Percentiles rank a stretch among this genome's conserved stretches.
These are phyloP conservation scores for Multifurca ochricompacta DNA, from an alignment of 768 basidiomycete species.

Conservation along the genomic window DNA sequence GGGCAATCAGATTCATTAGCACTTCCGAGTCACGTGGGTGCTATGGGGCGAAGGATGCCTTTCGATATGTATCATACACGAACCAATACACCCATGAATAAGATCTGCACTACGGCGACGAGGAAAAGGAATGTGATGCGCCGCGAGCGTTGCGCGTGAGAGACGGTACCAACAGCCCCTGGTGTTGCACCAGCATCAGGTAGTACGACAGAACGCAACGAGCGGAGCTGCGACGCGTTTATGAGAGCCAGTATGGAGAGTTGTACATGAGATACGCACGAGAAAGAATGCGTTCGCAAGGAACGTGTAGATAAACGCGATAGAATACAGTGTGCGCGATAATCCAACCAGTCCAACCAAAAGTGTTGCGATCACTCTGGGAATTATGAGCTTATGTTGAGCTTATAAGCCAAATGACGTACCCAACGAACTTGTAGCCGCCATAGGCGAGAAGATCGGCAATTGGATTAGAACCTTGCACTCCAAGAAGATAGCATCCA, in stretches of 20 bases:
- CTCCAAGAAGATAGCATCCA: slow-evolving; percentile 90
- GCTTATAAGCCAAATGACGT: slow-evolving; percentile 23
- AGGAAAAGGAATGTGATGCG: slow-evolving; percentile 86
- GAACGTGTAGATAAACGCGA: slow-evolving; percentile 80
- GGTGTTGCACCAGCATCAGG: slow-evolving; percentile 57
- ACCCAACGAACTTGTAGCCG: slow-evolving; percentile 98
- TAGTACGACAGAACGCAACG: slow-evolving; percentile 83
- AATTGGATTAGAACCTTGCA: slow-evolving; percentile 62
- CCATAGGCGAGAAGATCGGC: slow-evolving; percentile 86
- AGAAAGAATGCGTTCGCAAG: slow-evolving; percentile 91
- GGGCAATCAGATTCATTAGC: not conserved
- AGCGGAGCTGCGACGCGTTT: slow-evolving; percentile 61
- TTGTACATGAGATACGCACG: slow-evolving; percentile 42
- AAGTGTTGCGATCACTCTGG: slow-evolving; percentile 79
- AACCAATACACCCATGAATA: slow-evolving; percentile 83
- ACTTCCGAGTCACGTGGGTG: too few relatives aligned
- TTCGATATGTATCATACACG: slow-evolving; percentile 39
- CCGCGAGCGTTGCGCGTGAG: slow-evolving; percentile 64
- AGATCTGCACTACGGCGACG: slow-evolving; percentile 71
- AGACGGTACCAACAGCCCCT: slow-evolving; percentile 28
- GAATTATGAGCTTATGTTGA: not conserved
- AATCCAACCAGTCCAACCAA: slow-evolving; percentile 59
- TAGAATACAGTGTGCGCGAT: slow-evolving; percentile 52
- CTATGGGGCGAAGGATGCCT: not conserved
- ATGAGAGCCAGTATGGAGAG: not conserved